Conservation (phyloP, 129 eudicot genomes). For the Artemisia annua region DNA sequence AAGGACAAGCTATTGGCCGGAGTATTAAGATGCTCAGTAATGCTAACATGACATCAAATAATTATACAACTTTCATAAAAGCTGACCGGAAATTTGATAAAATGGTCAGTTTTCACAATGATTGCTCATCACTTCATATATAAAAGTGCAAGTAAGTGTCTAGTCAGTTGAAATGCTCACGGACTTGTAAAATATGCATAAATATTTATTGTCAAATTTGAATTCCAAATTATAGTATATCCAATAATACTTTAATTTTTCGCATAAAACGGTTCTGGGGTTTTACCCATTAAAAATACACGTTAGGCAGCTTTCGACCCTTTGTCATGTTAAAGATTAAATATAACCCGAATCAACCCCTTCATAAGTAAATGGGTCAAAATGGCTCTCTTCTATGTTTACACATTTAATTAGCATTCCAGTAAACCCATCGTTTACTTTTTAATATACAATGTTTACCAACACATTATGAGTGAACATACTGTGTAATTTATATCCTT, state of each 20-base stretch:
- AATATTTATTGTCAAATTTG: no score
- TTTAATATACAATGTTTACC: background rate
- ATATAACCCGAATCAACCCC: background rate
- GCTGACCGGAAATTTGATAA: background rate
- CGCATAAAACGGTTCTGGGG: no score
- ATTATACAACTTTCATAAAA: background rate
- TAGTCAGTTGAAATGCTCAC: no score
- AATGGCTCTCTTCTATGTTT: background rate
- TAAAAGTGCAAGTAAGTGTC: background rate
- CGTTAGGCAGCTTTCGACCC: background rate
- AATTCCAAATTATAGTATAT: no score
- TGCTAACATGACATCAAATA: slow-evolving; percentile 11
- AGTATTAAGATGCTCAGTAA: slow-evolving; percentile 7
- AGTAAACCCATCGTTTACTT: slow-evolving; percentile 3
- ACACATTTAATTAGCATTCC: background rate
- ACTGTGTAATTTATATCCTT: slow-evolving; percentile 84
- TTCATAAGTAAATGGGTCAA: background rate
- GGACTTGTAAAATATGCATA: no score
- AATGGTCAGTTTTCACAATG: background rate
- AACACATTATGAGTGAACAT: slow-evolving; percentile 18
- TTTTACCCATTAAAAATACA: no score
- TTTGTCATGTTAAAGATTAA: background rate
- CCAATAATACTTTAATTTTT: no score
- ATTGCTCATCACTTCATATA: background rate
- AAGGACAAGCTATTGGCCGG: background rate